phyloP scores from a whole-genome alignment of 768 basidiomycete species.

The Lactarius indigo region DNA sequence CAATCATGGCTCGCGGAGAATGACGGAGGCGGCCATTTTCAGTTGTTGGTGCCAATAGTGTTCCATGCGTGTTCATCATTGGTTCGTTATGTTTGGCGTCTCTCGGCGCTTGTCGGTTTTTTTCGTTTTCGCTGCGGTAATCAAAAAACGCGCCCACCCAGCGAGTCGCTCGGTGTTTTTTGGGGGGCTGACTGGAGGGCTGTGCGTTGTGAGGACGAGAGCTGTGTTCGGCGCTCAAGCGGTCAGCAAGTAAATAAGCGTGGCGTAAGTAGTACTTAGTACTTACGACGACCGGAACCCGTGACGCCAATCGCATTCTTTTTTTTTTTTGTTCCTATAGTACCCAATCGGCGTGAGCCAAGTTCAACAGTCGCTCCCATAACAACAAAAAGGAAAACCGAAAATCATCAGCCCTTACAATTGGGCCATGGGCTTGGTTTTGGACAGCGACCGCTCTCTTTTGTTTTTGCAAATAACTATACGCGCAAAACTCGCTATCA shows the following conservation, averaged over 20 bases:
- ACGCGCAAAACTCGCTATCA: slow-evolving; percentile 5
- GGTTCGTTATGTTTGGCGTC: background rate
- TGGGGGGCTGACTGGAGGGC: background rate
- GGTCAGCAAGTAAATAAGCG: background rate
- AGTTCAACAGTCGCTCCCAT: background rate
- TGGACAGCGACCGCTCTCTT: background rate
- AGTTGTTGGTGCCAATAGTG: background rate
- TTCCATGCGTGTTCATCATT: background rate
- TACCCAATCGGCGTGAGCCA: background rate
- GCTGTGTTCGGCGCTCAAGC: background rate
- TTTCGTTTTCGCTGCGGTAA: background rate
- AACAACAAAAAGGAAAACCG: background rate
- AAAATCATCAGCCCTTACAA: background rate
- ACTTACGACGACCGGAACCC: background rate
- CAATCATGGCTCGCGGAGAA: background rate
- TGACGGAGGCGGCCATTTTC: background rate
- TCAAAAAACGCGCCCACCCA: background rate
- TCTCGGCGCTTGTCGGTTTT: background rate
- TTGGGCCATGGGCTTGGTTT: background rate
- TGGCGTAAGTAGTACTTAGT: background rate
- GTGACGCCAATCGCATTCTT: background rate
- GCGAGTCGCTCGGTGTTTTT: background rate
- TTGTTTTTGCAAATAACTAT: background rate
- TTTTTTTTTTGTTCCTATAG: background rate
- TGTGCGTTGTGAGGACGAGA: background rate